Evolutionary conservation across 2,329 filamentous ascomycete genomes (phyloP), one percentile per base, ranked within the genome.

Genomic region (Nemania serpens): DNA sequence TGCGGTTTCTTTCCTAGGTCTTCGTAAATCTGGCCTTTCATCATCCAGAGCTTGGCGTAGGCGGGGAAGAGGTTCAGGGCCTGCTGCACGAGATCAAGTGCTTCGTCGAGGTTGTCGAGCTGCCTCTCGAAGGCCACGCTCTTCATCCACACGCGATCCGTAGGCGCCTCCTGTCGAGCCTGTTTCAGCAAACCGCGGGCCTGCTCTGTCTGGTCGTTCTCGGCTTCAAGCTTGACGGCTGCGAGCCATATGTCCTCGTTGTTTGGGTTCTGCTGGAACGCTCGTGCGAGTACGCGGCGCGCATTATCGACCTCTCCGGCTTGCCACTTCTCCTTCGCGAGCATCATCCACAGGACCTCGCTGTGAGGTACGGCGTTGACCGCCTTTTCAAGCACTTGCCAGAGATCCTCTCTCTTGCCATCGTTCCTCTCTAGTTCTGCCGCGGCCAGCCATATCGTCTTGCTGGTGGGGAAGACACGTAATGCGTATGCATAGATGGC

Each of bases 241-340:
- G 93, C 91, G 49, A 97, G 88, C 90, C 95, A 99, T 67, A 99
- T 97, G 74, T 98, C 93, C 76, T 99, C 95, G 77, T 97, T 97
- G 75, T 96, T 93, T 1, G 92, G 92, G 70, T 98, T 96, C 74
- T 97, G 91, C 69, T 94, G 89, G 81, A 99, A 99, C 5, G 94
- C 95, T 65, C 89, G 87, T 29, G 88, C 94, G 15, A 99, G 85
- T 1, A 98, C 93, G 63, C 88, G 83, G 58, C 95, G 86, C 12
- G 95, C 93, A 64, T 91, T 91, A 73, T 97, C 89, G 46, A 96
- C 88, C 70, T 96, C 89, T 51, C 93, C 93, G 2, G 90, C 86
- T 71, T 95, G 87, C 91, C 92, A 95, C 73, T 93, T 96, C 78
- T 98, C 95, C 76, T 94, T 91, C 37, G 94, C 95, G 55, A 97